Percentiles rank a stretch among this genome's conserved stretches.
phyloP scores from a whole-genome alignment of 257 asterid genomes.

The Nicotiana tabacum region DNA sequence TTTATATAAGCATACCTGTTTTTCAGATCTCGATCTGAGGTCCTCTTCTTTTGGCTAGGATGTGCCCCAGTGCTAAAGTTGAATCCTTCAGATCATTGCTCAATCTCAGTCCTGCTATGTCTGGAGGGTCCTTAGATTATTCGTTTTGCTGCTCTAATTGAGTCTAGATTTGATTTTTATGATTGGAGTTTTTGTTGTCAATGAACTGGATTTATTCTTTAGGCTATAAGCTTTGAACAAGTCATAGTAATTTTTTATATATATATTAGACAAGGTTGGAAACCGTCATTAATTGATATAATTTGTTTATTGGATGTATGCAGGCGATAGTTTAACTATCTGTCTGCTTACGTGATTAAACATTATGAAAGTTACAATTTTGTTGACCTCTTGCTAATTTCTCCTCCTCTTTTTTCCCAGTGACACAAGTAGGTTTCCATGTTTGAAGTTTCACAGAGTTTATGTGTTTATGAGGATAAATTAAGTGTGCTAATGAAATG shows the following conservation, averaged over 20 bases:
- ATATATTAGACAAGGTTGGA: not conserved
- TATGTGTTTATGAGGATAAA: not conserved
- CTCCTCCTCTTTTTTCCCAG: not conserved
- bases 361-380: not conserved
- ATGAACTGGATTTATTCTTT: not conserved
- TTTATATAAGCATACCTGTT: not conserved
- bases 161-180: not conserved
- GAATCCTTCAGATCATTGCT: not conserved
- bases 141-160: not conserved
- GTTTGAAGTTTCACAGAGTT: not conserved
- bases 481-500: not conserved
- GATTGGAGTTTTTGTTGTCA: not conserved
- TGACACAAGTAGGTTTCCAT: not conserved
- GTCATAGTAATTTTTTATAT: not conserved
- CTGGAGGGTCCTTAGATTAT: not conserved
- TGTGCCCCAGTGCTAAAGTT: not conserved
- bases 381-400: not conserved
- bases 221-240: not conserved
- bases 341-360: constrained; percentile 5
- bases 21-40: constrained; percentile 12
- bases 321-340: not conserved
- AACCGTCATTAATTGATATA: not conserved
- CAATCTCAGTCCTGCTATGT: not conserved
- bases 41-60: not conserved
- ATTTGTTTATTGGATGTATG: not conserved